Evolutionary conservation across 768 basidiomycete species (phyloP).

Genomic region (Naganishia vaughanmartiniae): DNA sequence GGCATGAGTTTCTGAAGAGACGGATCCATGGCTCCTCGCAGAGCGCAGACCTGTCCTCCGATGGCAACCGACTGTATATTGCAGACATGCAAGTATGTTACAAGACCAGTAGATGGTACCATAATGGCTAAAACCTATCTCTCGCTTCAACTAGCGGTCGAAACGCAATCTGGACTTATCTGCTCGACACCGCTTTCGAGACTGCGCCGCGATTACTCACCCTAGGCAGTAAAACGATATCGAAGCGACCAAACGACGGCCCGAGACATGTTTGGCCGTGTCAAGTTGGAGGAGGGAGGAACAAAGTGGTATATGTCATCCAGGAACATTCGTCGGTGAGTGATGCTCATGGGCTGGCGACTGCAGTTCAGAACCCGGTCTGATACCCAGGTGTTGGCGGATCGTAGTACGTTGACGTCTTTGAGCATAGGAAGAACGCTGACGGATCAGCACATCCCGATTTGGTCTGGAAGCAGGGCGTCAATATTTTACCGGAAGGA

Average conservation of each 20-base stretch:
- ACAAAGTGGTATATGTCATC: constrained; percentile 39
- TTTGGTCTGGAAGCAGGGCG: constrained; percentile 21
- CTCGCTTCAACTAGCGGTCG: constrained; percentile 34
- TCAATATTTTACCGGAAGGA: constrained; percentile 6
- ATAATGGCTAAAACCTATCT: too few relatives aligned
- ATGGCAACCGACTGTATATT: constrained; percentile 41
- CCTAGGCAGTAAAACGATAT: constrained; percentile 33
- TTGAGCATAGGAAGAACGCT: constrained; percentile 1
- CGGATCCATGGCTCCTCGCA: too few relatives aligned
- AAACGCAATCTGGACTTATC: constrained; percentile 42
- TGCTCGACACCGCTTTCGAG: constrained; percentile 23
- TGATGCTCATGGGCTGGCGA: too few relatives aligned
- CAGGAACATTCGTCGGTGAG: constrained; percentile 45
- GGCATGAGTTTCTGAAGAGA: too few relatives aligned
- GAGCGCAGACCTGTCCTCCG: constrained; percentile 39
- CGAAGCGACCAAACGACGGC: constrained; percentile 38
- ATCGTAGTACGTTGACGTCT: constrained; percentile 26
- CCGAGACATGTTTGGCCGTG: constrained; percentile 46
- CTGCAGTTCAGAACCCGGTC: background rate
- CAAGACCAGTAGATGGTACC: too few relatives aligned
- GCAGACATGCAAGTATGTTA: constrained; percentile 46
- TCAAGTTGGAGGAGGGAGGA: constrained; percentile 34
- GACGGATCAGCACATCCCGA: background rate
- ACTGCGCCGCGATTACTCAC: constrained; percentile 18
- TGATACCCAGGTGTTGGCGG: too few relatives aligned